Percentiles rank a stretch among this genome's conserved stretches.
Conservation (phyloP, 805 yeast genomes). For the Dipodascus albidus region DNA sequence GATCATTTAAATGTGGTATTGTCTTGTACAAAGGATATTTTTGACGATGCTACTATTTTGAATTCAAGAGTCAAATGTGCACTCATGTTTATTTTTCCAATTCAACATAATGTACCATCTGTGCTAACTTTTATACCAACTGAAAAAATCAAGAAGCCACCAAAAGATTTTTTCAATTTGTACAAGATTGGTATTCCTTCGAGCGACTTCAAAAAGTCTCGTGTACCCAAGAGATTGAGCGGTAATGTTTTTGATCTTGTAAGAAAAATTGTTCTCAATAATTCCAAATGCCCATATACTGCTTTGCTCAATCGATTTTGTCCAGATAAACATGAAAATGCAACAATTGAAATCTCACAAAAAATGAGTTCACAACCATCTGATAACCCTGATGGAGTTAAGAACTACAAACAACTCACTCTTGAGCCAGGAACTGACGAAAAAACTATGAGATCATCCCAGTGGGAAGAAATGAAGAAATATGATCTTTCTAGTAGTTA, state of each 20-base stretch:
- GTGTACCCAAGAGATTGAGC: neutral
- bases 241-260: neutral
- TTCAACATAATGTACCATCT: neutral
- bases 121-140: neutral
- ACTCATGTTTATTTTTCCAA: neutral
- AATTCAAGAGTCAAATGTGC: neutral
- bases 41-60: neutral
- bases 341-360: slow-evolving; percentile 15
- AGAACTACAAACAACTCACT: neutral
- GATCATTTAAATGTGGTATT: neutral
- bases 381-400: neutral
- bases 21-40: neutral
- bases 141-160: neutral
- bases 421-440: neutral
- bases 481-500: neutral
- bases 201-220: neutral
- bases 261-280: neutral
- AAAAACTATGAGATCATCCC: neutral
- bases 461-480: neutral
- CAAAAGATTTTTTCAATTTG: neutral
- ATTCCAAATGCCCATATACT: neutral
- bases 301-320: neutral
- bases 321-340: slow-evolving; percentile 15
- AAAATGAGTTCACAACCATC: slow-evolving; percentile 1
- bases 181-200: neutral